A percentile compares a stretch with the other conserved stretches of the same genome.
phyloP scores from a whole-genome alignment of 148 eudicot genomes.

The Rhododendron vialii region DNA sequence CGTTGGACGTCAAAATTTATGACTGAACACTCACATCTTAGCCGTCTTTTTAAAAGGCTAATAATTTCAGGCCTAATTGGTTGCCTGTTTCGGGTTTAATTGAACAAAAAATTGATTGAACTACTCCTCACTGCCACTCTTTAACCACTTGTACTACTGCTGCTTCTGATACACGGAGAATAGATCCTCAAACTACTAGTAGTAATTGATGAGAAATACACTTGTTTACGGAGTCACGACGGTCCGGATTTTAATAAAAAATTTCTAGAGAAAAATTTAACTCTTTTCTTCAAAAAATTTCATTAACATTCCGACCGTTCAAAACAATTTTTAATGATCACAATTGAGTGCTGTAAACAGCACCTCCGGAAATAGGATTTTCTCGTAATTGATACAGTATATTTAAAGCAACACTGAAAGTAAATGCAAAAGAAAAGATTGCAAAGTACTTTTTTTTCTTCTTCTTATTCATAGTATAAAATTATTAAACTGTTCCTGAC shows the following conservation, averaged over 20 bases:
- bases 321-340: no score
- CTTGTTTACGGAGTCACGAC: no score
- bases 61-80: conserved; percentile 1
- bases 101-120: neutral
- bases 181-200: neutral
- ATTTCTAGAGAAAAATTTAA: no score
- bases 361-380: no score
- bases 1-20: neutral
- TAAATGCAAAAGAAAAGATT: neutral
- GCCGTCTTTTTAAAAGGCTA: neutral
- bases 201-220: neutral
- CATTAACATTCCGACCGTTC: no score
- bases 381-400: no score
- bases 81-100: neutral
- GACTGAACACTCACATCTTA: neutral
- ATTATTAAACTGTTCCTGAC: no score
- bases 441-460: no score
- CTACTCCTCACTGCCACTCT: neutral
- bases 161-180: neutral
- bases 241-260: no score
- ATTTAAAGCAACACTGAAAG: neutral
- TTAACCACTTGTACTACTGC: neutral
- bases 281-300: fast-evolving
- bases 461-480: no score
- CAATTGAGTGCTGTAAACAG: no score